These are phyloP conservation scores for Colletotrichum lindemuthianum DNA, from an alignment of 2,329 filamentous ascomycete species.

Conservation along the genomic window DNA sequence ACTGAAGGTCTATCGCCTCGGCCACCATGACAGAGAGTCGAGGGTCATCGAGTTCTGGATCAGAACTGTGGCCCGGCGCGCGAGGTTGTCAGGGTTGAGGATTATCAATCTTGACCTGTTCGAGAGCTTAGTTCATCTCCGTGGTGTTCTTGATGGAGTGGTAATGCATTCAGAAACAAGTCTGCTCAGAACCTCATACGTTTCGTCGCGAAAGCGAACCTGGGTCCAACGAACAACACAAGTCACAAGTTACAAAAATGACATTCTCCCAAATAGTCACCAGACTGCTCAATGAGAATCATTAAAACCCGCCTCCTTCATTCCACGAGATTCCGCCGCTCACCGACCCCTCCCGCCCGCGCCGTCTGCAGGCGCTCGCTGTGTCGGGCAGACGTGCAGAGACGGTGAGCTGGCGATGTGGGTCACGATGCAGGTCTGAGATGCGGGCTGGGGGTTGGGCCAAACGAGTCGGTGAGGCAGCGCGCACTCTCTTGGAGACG, in stretches of 20 bases:
- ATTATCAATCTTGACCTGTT: too few species aligned
- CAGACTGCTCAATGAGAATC: neutral
- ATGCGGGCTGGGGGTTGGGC: conserved; percentile 20
- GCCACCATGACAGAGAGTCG: too few species aligned
- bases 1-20: too few species aligned
- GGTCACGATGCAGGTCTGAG: conserved; percentile 24
- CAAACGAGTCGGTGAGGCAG: conserved; percentile 17
- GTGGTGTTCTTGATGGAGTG: too few species aligned
- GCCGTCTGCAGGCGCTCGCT: neutral
- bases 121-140: too few species aligned
- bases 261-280: neutral
- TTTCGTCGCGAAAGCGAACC: too few species aligned
- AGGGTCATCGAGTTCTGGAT: too few species aligned
- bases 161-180: too few species aligned
- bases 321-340: neutral
- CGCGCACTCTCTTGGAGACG: conserved; percentile 2
- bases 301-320: neutral
- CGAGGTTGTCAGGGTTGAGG: too few species aligned
- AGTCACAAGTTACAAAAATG: neutral
- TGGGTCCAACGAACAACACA: neutral
- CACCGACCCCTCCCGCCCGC: neutral
- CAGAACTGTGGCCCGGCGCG: too few species aligned
- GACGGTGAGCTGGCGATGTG: conserved; percentile 25
- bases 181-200: too few species aligned
- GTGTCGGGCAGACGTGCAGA: conserved; percentile 16